phyloP scores from a whole-genome alignment of 2,329 filamentous ascomycete genomes.

The Verticillium tricorpus region DNA sequence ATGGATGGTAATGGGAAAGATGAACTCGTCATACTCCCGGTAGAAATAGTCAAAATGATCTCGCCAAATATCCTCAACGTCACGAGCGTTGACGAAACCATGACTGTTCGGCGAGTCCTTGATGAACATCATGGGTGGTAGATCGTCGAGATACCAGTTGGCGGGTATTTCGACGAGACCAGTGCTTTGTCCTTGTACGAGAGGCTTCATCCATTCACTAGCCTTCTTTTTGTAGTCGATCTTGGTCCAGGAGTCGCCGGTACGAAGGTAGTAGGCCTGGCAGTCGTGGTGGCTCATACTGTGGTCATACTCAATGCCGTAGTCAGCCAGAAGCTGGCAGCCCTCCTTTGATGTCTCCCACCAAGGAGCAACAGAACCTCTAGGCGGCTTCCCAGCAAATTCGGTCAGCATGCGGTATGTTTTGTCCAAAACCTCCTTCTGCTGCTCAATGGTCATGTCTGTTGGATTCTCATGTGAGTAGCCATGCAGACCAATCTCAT shows the following conservation, averaged over 20 bases:
- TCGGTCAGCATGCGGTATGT: conserved; percentile 67
- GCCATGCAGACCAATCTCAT: conserved; percentile 57
- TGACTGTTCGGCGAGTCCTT: conserved; percentile 62
- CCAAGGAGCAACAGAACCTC: conserved; percentile 68
- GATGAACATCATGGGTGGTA: conserved; percentile 70
- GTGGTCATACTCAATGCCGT: conserved; percentile 68
- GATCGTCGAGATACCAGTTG: conserved; percentile 60
- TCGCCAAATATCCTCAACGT: conserved; percentile 61
- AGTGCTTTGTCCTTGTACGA: conserved; percentile 54
- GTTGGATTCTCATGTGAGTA: conserved; percentile 72
- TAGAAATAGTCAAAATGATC: conserved; percentile 73
- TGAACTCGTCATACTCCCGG: conserved; percentile 70
- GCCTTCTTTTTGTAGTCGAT: conserved; percentile 62
- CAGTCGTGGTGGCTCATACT: conserved; percentile 63
- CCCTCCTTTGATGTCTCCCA: conserved; percentile 71
- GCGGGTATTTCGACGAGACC: conserved; percentile 64
- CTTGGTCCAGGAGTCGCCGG: conserved; percentile 62
- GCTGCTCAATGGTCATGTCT: conserved; percentile 70
- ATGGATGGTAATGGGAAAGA: conserved; percentile 75
- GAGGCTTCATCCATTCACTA: conserved; percentile 62
- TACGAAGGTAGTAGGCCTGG: conserved; percentile 59
- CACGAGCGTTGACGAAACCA: conserved; percentile 52
- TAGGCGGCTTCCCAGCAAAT: conserved; percentile 64
- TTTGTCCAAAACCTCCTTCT: conserved; percentile 69
- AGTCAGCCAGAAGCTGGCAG: conserved; percentile 58